Conservation (phyloP, 768 basidiomycete species). For the Hygrophorus russula region DNA sequence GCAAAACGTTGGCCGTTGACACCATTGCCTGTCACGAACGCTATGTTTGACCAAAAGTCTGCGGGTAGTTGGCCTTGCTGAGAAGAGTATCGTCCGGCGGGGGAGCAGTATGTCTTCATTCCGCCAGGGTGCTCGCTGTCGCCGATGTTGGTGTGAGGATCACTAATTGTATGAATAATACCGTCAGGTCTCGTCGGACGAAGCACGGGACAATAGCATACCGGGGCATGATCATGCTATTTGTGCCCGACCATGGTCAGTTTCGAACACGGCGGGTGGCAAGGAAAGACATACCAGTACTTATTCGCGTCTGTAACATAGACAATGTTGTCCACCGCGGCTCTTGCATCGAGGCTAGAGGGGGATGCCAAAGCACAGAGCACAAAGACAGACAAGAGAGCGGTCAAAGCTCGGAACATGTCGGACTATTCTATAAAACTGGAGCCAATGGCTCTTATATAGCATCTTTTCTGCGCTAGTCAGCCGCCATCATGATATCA, state of each 20-base stretch:
- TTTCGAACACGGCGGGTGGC: not conserved
- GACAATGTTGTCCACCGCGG: slow-evolving; percentile 37
- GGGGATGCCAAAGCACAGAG: slow-evolving; percentile 1
- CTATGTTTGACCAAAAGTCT: slow-evolving; percentile 41
- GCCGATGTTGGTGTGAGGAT: slow-evolving; percentile 41
- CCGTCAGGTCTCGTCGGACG: not conserved
- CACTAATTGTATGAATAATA: slow-evolving; percentile 17
- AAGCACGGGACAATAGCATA: slow-evolving; percentile 7
- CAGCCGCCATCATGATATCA: too few species aligned
- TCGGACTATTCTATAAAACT: too few species aligned
- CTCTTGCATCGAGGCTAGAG: not conserved
- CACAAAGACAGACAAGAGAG: slow-evolving; percentile 19
- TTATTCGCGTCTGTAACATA: slow-evolving; percentile 29
- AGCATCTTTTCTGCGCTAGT: too few species aligned
- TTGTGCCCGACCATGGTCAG: not conserved
- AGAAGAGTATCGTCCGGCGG: slow-evolving; percentile 25
- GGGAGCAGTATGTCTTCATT: slow-evolving; percentile 43
- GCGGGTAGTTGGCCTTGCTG: slow-evolving; percentile 33
- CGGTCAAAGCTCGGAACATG: not conserved
- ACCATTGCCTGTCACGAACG: slow-evolving; percentile 30
- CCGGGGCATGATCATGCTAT: slow-evolving; percentile 39
- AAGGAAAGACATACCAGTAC: slow-evolving; percentile 28
- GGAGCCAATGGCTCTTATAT: too few species aligned
- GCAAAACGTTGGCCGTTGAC: slow-evolving; percentile 29
- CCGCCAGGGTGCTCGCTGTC: slow-evolving; percentile 46